phyloP scores from a whole-genome alignment of 768 basidiomycete species.

The Suillus bovinus region DNA sequence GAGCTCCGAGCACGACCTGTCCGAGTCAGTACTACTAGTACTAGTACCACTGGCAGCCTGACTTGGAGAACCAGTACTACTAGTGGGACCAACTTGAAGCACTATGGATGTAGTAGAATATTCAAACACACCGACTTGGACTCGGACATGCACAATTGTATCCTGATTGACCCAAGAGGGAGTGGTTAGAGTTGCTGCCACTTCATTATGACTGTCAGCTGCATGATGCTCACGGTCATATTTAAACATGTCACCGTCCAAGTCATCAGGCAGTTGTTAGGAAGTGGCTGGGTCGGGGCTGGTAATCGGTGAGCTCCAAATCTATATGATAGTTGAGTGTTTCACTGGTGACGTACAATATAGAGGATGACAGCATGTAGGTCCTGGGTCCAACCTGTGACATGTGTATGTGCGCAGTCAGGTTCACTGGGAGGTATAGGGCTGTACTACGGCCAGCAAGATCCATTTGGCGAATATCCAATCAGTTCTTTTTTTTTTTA shows the following conservation, averaged over 20 bases:
- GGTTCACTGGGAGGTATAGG: background rate
- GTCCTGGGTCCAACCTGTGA: background rate
- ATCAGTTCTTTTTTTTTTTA: background rate
- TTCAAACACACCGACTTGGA: too few species aligned
- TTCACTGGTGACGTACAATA: background rate
- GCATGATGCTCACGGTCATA: background rate
- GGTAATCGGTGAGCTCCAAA: background rate
- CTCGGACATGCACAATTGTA: too few species aligned
- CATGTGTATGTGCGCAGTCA: background rate
- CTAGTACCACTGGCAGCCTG: too few species aligned
- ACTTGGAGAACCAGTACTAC: too few species aligned
- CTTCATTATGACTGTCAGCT: background rate
- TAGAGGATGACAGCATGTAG: background rate
- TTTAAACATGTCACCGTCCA: background rate
- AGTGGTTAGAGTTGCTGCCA: background rate
- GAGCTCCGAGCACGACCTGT: too few species aligned
- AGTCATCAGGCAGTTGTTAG: background rate
- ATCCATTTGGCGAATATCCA: background rate
- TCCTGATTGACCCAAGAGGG: too few species aligned
- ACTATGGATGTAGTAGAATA: too few species aligned
- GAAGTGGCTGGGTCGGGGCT: background rate
- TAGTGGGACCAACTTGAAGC: too few species aligned
- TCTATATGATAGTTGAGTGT: background rate
- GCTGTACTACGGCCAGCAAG: too few species aligned
- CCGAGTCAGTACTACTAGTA: too few species aligned